Evolutionary conservation across 768 basidiomycete species (phyloP).

Genomic region (Phlebiopsis flavidoalba): DNA sequence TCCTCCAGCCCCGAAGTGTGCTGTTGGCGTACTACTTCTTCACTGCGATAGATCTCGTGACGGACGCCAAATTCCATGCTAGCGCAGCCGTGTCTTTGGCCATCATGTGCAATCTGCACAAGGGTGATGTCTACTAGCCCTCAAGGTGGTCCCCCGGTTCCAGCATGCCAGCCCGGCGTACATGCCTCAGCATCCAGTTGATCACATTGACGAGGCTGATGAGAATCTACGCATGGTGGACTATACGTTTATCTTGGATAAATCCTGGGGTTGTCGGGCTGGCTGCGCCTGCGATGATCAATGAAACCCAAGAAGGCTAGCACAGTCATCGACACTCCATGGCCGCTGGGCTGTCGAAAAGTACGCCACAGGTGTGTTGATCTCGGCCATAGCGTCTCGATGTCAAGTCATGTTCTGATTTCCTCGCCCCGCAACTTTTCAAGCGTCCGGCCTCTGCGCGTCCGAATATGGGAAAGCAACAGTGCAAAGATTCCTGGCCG

Average conservation of each 20-base stretch:
- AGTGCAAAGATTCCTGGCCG: conserved; percentile 7
- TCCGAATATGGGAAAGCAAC: conserved; percentile 4
- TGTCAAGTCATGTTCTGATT: background rate
- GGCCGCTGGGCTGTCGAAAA: conserved; percentile 31
- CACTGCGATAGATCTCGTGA: conserved; percentile 11
- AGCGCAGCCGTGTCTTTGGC: conserved; percentile 28
- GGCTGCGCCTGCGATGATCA: conserved; percentile 25
- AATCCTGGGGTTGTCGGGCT: conserved; percentile 26
- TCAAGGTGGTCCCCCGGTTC: background rate
- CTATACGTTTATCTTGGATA: conserved; percentile 29
- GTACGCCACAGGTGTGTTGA: conserved; percentile 15
- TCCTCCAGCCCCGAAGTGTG: conserved; percentile 12
- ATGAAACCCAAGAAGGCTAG: conserved; percentile 21
- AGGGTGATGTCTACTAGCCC: conserved; percentile 26
- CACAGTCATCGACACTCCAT: conserved; percentile 33
- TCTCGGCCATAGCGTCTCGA: too few species aligned
- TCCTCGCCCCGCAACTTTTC: background rate
- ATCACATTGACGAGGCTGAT: conserved; percentile 33
- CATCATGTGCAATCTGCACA: conserved; percentile 43
- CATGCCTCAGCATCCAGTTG: conserved; percentile 19
- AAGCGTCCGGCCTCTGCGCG: conserved; percentile 6
- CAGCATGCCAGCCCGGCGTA: background rate
- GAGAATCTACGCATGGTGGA: conserved; percentile 35
- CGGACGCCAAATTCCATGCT: conserved; percentile 14
- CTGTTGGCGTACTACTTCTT: conserved; percentile 3